A percentile compares a stretch with the other conserved stretches of the same genome.
Conservation (phyloP, 1,139 yeast species). For the Saccharomyces hybrid region DNA sequence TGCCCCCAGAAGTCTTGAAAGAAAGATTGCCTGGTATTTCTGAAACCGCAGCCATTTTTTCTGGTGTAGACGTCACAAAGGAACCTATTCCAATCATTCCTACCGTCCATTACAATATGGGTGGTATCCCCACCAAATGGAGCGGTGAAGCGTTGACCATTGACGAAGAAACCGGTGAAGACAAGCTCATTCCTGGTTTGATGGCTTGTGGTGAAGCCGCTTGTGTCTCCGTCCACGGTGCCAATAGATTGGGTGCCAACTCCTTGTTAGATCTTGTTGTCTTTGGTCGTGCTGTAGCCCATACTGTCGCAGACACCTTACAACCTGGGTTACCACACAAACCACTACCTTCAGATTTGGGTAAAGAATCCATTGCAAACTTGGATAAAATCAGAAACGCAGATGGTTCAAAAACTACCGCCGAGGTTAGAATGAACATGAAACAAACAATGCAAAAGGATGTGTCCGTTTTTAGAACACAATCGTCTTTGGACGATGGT, state of each 20-base stretch:
- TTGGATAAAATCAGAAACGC: slow-evolving; percentile 86
- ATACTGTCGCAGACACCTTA: slow-evolving; percentile 76
- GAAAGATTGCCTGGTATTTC: slow-evolving; percentile 99
- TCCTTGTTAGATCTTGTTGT: slow-evolving; percentile 96
- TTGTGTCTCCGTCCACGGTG: slow-evolving; percentile 98
- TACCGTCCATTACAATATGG: slow-evolving; percentile 99
- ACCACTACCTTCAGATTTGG: slow-evolving; percentile 75
- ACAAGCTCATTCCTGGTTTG: slow-evolving; percentile 85
- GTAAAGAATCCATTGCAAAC: slow-evolving; percentile 83
- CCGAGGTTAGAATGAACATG: slow-evolving; percentile 86
- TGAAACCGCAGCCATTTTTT: slow-evolving; percentile 96
- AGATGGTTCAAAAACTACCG: slow-evolving; percentile 70
- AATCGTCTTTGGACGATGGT: slow-evolving; percentile 88
- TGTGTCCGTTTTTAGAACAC: slow-evolving; percentile 94
- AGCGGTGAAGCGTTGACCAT: slow-evolving; percentile 88
- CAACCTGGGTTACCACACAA: slow-evolving; percentile 85
- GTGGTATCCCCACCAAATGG: slow-evolving; percentile 98
- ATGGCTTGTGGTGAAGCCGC: slow-evolving; percentile 99
- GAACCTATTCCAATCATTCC: slow-evolving; percentile 98
- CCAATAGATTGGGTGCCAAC: slow-evolving; percentile 98
- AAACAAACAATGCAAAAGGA: slow-evolving; percentile 95
- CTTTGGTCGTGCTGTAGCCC: slow-evolving; percentile 97
- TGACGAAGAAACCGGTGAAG: slow-evolving; percentile 76
- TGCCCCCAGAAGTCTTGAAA: slow-evolving; percentile 84
- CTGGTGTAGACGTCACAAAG: slow-evolving; percentile 98